These are phyloP conservation scores for Elaphomyces granulatus DNA, from an alignment of 495 filamentous ascomycete genomes.

Conservation along the genomic window DNA sequence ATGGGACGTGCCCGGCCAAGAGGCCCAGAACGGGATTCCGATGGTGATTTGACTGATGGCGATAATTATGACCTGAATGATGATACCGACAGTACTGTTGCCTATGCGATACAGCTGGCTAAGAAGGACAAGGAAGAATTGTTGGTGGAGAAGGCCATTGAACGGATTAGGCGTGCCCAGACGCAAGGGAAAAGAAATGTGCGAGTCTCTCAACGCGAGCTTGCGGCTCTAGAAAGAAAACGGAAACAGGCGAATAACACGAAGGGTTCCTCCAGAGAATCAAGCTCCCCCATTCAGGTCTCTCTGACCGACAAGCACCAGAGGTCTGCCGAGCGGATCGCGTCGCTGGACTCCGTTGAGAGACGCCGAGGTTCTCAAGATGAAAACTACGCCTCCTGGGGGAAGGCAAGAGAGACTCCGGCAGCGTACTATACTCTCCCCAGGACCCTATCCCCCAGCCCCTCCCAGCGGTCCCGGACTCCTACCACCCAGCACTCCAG, in stretches of 20 bases:
- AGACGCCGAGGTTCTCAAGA: conserved; percentile 16
- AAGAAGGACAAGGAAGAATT: conserved; percentile 55
- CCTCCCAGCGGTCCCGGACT: conserved; percentile 26
- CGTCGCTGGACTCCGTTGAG: conserved; percentile 11
- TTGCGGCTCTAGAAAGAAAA: conserved; percentile 61
- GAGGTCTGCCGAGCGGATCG: conserved; percentile 5
- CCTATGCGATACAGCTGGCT: conserved; percentile 37
- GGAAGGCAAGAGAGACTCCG: conserved; percentile 7
- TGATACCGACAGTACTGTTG: conserved; percentile 34
- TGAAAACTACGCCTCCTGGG: conserved; percentile 13
- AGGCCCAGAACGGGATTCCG: conserved; percentile 21
- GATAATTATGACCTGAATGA: conserved; percentile 42
- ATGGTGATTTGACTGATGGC: conserved; percentile 36
- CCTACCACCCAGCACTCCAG: conserved; percentile 27
- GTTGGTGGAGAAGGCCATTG: conserved; percentile 57
- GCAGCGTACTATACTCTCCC: neutral
- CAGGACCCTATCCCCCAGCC: conserved; percentile 12
- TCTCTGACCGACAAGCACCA: conserved; percentile 8
- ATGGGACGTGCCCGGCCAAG: conserved; percentile 1
- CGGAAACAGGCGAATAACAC: conserved; percentile 36
- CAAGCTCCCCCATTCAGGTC: conserved; percentile 7
- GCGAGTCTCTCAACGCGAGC: conserved; percentile 55
- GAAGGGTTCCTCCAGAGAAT: conserved; percentile 14
- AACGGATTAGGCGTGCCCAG: conserved; percentile 61
- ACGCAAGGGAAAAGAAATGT: conserved; percentile 61